Conservation (phyloP, 73 alveolate genomes). For the Stentor roeselii region DNA sequence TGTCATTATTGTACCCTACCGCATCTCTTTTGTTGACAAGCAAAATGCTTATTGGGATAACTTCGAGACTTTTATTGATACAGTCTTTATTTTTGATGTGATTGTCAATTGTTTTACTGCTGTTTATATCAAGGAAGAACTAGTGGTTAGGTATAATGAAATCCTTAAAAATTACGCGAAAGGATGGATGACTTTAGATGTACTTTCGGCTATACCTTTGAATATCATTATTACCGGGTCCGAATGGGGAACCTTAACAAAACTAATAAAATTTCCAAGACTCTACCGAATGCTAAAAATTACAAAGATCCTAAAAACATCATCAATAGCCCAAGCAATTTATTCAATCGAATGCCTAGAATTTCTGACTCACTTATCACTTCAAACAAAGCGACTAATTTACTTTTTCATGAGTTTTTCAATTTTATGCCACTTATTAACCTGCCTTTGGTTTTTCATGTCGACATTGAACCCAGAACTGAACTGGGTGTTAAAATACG, state of each 20-base stretch:
- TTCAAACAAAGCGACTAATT: conserved; percentile 63
- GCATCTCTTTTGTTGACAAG: background rate
- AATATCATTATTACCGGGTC: background rate
- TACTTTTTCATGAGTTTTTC: conserved; percentile 52
- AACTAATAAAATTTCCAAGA: conserved; percentile 24
- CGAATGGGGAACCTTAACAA: background rate
- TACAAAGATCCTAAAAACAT: conserved; percentile 42
- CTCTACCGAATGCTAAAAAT: conserved; percentile 47
- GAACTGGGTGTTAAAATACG: conserved; percentile 82
- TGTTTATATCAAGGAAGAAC: background rate
- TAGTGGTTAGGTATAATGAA: background rate
- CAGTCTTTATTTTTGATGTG: background rate
- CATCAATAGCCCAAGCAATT: conserved; percentile 29
- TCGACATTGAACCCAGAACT: conserved; percentile 70
- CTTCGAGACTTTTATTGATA: background rate
- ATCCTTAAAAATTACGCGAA: background rate
- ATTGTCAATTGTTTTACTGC: conserved; percentile 6
- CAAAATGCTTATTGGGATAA: background rate
- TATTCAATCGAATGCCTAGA: conserved; percentile 17
- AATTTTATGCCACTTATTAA: conserved; percentile 70
- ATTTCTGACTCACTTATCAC: conserved; percentile 28
- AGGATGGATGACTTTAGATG: conserved; percentile 21
- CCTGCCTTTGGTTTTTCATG: conserved; percentile 80
- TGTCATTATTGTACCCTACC: background rate
- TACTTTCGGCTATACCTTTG: background rate